Evolutionary conservation across 768 basidiomycete genomes (phyloP).

Genomic region (Leccinum disarticulatum): DNA sequence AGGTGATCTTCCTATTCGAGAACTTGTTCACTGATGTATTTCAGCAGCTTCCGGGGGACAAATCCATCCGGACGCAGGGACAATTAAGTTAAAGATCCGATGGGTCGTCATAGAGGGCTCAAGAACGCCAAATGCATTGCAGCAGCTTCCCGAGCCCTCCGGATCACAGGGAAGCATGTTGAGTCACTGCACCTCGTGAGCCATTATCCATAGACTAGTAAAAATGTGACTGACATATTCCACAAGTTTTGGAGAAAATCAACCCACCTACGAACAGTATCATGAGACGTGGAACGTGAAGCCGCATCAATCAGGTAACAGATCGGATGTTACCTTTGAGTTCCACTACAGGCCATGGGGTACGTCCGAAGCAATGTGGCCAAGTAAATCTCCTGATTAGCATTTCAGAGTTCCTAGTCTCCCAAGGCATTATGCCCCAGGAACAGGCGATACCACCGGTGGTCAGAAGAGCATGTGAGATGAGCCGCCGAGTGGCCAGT

Average conservation of each 20-base stretch:
- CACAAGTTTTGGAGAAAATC: constrained; percentile 48
- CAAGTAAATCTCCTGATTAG: not conserved
- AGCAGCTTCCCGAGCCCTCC: constrained; percentile 34
- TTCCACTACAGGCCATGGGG: constrained; percentile 64
- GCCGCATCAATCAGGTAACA: constrained; percentile 37
- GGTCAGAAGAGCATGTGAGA: constrained; percentile 15
- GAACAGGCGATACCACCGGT: constrained; percentile 20
- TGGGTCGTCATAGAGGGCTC: constrained; percentile 29
- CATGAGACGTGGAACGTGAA: constrained; percentile 54
- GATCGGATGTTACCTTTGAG: constrained; percentile 61
- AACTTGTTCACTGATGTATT: not conserved
- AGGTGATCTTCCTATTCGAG: constrained; percentile 4
- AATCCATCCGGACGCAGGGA: constrained; percentile 43
- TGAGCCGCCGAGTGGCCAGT: constrained; percentile 37
- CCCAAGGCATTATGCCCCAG: constrained; percentile 49
- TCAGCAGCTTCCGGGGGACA: constrained; percentile 19
- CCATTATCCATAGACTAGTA: not conserved
- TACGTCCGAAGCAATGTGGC: constrained; percentile 23
- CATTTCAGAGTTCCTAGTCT: constrained; percentile 45
- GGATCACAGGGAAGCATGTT: constrained; percentile 40
- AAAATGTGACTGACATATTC: constrained; percentile 5
- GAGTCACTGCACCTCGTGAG: constrained; percentile 49
- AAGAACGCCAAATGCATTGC: constrained; percentile 44
- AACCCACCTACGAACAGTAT: constrained; percentile 39
- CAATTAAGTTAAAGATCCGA: constrained; percentile 52